These are phyloP conservation scores for Beta macrorhiza DNA, from an alignment of 179 eudicot genomes.

Conservation along the genomic window DNA sequence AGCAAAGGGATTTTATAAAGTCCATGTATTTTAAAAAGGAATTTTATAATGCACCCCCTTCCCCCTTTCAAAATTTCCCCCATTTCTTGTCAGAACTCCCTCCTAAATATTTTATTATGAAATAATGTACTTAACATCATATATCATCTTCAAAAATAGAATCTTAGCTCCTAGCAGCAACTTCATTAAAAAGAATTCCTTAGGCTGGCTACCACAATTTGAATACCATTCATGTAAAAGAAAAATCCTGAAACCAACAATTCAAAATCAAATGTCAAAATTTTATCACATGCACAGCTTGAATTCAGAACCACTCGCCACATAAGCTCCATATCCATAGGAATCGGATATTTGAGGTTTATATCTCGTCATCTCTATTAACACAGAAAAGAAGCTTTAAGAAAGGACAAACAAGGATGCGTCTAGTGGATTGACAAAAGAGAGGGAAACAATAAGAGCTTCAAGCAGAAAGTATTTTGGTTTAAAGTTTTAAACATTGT, in stretches of 20 bases:
- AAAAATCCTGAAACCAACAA: background rate
- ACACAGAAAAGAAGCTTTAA: background rate
- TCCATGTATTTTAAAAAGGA: background rate
- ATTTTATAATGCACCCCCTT: background rate
- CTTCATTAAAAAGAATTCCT: background rate
- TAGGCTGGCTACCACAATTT: background rate
- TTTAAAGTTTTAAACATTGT: conserved; percentile 7
- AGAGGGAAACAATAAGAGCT: background rate
- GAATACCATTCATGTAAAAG: background rate
- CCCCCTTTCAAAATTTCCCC: background rate
- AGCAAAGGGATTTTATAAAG: background rate
- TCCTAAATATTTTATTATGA: background rate
- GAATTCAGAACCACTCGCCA: too few species aligned
- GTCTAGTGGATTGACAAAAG: background rate
- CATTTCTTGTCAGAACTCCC: background rate
- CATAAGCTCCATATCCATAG: background rate
- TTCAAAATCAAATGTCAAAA: background rate
- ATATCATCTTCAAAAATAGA: too few species aligned
- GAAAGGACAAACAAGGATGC: background rate
- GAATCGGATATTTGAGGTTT: background rate
- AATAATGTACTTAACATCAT: background rate
- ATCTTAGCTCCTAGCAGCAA: background rate
- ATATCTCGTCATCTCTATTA: background rate
- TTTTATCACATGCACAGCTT: background rate
- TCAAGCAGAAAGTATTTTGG: background rate